Base-by-base conservation (phyloP, 768 basidiomycete genomes). In the Pulveroboletus sp. region DNA sequence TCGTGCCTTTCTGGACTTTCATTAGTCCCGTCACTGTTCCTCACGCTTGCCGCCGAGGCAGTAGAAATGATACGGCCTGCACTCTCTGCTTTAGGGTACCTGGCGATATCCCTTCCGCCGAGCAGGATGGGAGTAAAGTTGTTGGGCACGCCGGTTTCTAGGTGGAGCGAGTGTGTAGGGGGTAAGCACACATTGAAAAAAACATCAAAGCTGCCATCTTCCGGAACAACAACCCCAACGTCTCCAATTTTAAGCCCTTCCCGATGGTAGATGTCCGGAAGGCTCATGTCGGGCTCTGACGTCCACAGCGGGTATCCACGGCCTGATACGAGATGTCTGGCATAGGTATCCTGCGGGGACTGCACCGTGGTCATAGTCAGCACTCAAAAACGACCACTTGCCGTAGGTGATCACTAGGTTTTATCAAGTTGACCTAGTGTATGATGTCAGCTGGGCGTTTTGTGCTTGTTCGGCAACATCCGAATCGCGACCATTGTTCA, bases 271-370 rank as follows among this genome's bases (percentile, higher is more conserved):
- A 44, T 43, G 4, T 47, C 42, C 6, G 64, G 63, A 12, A 70
- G 52, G 11, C 33, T 49, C 37, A 48, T 48, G 35, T 59, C 53
- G 0, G 66, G 63, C 10, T 65, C 61, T 24, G 69, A 69, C n/a
- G 56, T 58, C 66, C 64, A 72, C 7, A 70, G 45, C 0, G 65
- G 67, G 43, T 64, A 64, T 5, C 71, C 70, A 21, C 66, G 61
- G 8, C 51, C 23, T 24, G 50, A 47, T n/a, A 50, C 39, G 11
- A 52, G 56, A 16, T 50, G 41, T 11, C 50, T 47, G 8, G 55
- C 50, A 43, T 66, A 66, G 9, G 54, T 36, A 17, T 53, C 58
- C 27, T 60, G 51, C 6, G 47, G 49, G 13, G 43, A 55, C 5
- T 27, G 5, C 5, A 27, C 25, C 25, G 9, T 27, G 25, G 3